Percentiles rank a stretch among this genome's conserved stretches.
Evolutionary conservation across 345 rosid genomes (phyloP).

Genomic region (Salix udensis): DNA sequence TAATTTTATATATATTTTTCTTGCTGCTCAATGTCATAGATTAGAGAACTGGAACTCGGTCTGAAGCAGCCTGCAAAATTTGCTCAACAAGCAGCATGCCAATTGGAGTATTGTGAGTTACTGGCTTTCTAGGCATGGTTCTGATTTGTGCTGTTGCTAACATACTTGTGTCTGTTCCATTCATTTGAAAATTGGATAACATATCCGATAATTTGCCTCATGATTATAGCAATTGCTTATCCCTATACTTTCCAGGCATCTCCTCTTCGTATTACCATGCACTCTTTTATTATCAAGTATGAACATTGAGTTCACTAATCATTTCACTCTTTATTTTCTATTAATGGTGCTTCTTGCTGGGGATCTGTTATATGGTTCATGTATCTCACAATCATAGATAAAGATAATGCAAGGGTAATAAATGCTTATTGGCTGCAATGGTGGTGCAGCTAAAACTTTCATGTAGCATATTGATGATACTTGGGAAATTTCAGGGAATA

Average conservation of each 20-base stretch:
- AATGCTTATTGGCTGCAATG: background rate
- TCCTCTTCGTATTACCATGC: background rate
- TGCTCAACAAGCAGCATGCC: constrained; percentile 55
- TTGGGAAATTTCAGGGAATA: background rate
- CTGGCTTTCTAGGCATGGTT: background rate
- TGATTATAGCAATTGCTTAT: constrained; percentile 1
- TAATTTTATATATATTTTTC: background rate
- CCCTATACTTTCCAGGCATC: background rate
- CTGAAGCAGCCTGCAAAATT: constrained; percentile 66
- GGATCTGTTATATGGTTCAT: background rate
- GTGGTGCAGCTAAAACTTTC: background rate
- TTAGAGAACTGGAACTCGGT: constrained; percentile 59
- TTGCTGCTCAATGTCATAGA: constrained; percentile 35
- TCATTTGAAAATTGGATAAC: background rate
- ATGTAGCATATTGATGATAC: background rate
- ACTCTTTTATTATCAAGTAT: background rate
- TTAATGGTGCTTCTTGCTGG: background rate
- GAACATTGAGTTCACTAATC: background rate
- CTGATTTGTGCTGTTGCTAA: background rate
- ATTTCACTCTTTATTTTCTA: background rate
- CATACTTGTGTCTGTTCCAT: background rate
- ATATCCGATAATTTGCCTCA: background rate
- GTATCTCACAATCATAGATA: background rate
- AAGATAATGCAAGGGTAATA: background rate
- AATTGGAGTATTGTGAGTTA: constrained; percentile 55